A percentile compares a stretch with the other conserved stretches of the same genome.
These are phyloP conservation scores for Ophiostoma ulmi DNA, from an alignment of 2,329 filamentous ascomycete genomes.

Conservation along the genomic window DNA sequence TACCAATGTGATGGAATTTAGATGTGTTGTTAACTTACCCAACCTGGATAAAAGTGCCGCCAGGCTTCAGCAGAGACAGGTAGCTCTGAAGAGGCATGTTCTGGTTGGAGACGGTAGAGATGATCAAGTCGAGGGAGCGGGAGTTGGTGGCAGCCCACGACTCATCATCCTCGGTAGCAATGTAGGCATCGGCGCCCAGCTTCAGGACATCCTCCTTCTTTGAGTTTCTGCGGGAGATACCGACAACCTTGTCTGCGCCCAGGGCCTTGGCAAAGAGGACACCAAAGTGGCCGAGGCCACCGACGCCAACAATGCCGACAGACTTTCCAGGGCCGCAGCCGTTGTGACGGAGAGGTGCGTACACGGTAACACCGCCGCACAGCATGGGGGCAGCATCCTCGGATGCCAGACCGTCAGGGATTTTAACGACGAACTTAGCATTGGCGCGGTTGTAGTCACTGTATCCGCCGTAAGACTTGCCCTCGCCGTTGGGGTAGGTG, in stretches of 20 bases:
- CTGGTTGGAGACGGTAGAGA: conserved; percentile 48
- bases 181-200: conserved; percentile 27
- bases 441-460: conserved; percentile 31
- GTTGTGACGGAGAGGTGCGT: conserved; percentile 24
- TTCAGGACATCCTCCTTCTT: conserved; percentile 25
- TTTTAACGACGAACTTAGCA: conserved; percentile 40
- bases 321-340: conserved; percentile 27
- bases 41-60: conserved; percentile 63
- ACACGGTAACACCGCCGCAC: conserved; percentile 27
- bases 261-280: conserved; percentile 27
- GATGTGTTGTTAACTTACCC: conserved; percentile 35
- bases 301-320: conserved; percentile 28
- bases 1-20: neutral
- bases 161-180: conserved; percentile 43
- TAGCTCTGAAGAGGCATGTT: conserved; percentile 61
- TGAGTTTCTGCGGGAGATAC: conserved; percentile 23
- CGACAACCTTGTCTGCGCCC: conserved; percentile 27
- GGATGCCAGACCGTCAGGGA: conserved; percentile 30
- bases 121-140: conserved; percentile 52
- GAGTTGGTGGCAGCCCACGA: conserved; percentile 51
- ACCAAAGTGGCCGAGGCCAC: conserved; percentile 28
- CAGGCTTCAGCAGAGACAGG: conserved; percentile 59
- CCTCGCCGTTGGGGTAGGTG: conserved; percentile 37
- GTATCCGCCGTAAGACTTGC: conserved; percentile 32
- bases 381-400: conserved; percentile 30